A percentile compares a stretch with the other conserved stretches of the same genome.
phyloP scores from a whole-genome alignment of 257 asterid species.

The Solanum rostratum region DNA sequence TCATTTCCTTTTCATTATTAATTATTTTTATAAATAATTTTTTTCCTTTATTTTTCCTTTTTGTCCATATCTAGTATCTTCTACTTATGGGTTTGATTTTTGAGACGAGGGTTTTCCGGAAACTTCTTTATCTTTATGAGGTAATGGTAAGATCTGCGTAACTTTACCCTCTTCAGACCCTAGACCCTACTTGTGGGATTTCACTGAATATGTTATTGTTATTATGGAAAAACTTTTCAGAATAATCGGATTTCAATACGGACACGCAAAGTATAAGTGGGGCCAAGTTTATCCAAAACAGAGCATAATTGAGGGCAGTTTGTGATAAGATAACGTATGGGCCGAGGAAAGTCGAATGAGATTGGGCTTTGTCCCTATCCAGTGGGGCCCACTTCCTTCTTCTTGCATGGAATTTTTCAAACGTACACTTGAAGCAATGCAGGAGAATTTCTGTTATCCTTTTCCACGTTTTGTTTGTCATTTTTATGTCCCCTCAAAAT shows the following conservation, averaged over 20 bases:
- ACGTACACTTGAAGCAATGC: constrained; percentile 4
- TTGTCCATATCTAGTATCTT: too few species aligned
- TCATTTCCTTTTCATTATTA: too few species aligned
- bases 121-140: too few species aligned
- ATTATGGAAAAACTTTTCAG: too few species aligned
- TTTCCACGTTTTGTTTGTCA: background rate
- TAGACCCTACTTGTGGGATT: accelerated
- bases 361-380: constrained; percentile 34
- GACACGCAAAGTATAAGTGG: background rate
- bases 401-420: constrained; percentile 18
- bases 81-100: too few species aligned
- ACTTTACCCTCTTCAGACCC: accelerated
- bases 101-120: accelerated
- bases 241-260: accelerated
- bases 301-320: constrained; percentile 18
- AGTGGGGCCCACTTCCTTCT: constrained; percentile 8
- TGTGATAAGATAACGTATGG: constrained; percentile 25
- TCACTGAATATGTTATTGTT: too few species aligned
- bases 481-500: background rate
- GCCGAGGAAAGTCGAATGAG: constrained; percentile 7
- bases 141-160: accelerated
- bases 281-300: constrained; percentile 32
- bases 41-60: too few species aligned
- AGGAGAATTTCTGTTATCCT: background rate
- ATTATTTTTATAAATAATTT: too few species aligned